Percentiles rank a stretch among this genome's conserved stretches.
Conservation (phyloP, 2,329 filamentous ascomycete genomes). For the Diaporthe aspalathi region DNA sequence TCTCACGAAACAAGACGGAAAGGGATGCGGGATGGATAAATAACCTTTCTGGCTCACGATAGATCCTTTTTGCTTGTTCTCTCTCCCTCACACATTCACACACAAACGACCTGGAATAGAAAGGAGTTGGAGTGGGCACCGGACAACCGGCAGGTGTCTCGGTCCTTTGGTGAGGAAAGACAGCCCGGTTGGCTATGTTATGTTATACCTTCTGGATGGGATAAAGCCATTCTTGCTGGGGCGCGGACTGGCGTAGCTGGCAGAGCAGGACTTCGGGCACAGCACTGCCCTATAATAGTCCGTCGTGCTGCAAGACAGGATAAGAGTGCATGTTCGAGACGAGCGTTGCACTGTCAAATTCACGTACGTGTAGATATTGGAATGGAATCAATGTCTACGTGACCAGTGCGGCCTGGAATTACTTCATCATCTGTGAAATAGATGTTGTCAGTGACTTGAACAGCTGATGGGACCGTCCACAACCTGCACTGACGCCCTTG, state of each 20-base stretch:
- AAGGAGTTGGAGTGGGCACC: conserved; percentile 20
- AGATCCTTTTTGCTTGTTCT: conserved; percentile 1
- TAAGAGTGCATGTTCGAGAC: neutral
- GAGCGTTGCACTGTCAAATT: conserved; percentile 7
- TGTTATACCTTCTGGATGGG: conserved; percentile 23
- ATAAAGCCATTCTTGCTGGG: neutral
- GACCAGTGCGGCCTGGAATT: neutral
- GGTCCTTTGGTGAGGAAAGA: neutral
- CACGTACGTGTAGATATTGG: conserved; percentile 17
- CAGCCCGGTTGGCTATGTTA: conserved; percentile 1
- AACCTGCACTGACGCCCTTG: too few relatives aligned
- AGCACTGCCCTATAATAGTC: conserved; percentile 17
- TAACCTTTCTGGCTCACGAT: conserved; percentile 29
- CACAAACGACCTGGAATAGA: conserved; percentile 31
- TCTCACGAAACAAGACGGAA: conserved; percentile 32
- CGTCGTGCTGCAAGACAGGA: conserved; percentile 22
- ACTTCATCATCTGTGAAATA: too few relatives aligned
- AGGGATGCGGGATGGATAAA: conserved; percentile 31
- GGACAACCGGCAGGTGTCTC: conserved; percentile 6
- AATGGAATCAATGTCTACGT: conserved; percentile 9
- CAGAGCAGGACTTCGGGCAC: conserved; percentile 10
- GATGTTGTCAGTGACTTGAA: neutral
- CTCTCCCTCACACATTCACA: neutral
- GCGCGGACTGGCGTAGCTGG: conserved; percentile 3
- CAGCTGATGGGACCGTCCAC: neutral